Conservation (phyloP, 495 filamentous ascomycete species). For the Melanomma pulvis-pyrius region DNA sequence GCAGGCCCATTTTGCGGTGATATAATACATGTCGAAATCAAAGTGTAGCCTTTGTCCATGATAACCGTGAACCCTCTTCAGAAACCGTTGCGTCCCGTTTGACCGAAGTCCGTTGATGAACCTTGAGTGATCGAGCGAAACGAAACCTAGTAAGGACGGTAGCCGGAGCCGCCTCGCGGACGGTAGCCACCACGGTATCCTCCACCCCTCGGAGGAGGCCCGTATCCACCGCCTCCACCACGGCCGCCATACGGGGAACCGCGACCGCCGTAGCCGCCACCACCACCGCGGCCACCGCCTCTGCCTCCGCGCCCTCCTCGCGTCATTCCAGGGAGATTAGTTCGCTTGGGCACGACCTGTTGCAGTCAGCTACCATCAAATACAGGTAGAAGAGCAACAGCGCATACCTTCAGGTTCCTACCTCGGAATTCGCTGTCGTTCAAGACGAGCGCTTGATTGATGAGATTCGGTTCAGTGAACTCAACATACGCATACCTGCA, state of each 20-base stretch:
- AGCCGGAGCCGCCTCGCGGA: conserved; percentile 76
- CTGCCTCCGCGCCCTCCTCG: conserved; percentile 71
- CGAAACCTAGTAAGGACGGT: conserved; percentile 72
- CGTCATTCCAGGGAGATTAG: conserved; percentile 92
- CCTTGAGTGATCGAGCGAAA: background rate
- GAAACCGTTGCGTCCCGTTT: background rate
- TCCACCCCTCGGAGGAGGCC: conserved; percentile 36
- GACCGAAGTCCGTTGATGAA: conserved; percentile 12
- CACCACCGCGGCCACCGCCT: conserved; percentile 67
- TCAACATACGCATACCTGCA: conserved; percentile 97
- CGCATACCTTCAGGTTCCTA: conserved; percentile 82
- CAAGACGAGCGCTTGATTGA: conserved; percentile 89
- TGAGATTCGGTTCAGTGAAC: conserved; percentile 91
- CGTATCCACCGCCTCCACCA: conserved; percentile 39
- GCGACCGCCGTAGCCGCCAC: conserved; percentile 60
- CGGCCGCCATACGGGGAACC: conserved; percentile 71
- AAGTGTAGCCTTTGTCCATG: conserved; percentile 1
- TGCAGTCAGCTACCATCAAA: conserved; percentile 16
- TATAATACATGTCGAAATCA: conserved; percentile 29
- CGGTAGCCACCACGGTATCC: conserved; percentile 64
- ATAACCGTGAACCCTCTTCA: background rate
- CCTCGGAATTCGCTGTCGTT: conserved; percentile 98
- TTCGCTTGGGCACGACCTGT: conserved; percentile 93
- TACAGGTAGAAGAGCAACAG: background rate
- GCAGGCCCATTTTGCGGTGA: background rate